These are phyloP conservation scores for Tylopilus sp. DNA, from an alignment of 768 basidiomycete species.

Conservation along the genomic window DNA sequence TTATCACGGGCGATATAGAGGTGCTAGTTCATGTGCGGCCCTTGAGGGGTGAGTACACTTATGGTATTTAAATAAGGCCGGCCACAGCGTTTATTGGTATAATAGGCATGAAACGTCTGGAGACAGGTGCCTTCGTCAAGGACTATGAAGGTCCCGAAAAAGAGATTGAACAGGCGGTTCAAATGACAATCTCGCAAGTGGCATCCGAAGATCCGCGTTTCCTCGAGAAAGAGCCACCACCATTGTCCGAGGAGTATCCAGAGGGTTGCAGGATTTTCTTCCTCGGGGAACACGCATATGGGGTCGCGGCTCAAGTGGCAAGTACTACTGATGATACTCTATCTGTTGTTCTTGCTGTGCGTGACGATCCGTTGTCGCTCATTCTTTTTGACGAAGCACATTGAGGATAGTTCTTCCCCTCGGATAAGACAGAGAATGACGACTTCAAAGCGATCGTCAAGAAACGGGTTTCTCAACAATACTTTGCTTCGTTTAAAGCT, in stretches of 20 bases:
- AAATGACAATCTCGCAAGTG: conserved; percentile 79
- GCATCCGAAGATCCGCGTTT: conserved; percentile 86
- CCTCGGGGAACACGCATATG: conserved; percentile 92
- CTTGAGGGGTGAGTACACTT: conserved; percentile 65
- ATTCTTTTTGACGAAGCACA: not conserved
- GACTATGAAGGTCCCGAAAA: conserved; percentile 85
- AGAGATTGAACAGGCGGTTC: conserved; percentile 82
- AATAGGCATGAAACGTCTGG: conserved; percentile 83
- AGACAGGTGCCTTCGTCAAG: conserved; percentile 89
- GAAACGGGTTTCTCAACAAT: conserved; percentile 47
- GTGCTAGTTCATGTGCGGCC: conserved; percentile 86
- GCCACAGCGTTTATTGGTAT: not conserved
- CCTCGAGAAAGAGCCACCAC: conserved; percentile 76
- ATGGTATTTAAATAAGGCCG: not conserved
- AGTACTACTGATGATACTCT: conserved; percentile 65
- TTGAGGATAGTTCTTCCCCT: conserved; percentile 72
- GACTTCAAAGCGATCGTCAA: conserved; percentile 70
- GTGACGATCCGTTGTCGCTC: conserved; percentile 12
- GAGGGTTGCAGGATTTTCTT: conserved; percentile 91
- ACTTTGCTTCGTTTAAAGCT: conserved; percentile 77
- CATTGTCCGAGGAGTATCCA: conserved; percentile 86
- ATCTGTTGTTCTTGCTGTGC: conserved; percentile 84
- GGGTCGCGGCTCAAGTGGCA: conserved; percentile 89
- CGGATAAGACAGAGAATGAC: conserved; percentile 75
- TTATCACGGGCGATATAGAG: conserved; percentile 78